Evolutionary conservation across 306 rosid genomes (phyloP).

Genomic region (Carpinus fangiana): DNA sequence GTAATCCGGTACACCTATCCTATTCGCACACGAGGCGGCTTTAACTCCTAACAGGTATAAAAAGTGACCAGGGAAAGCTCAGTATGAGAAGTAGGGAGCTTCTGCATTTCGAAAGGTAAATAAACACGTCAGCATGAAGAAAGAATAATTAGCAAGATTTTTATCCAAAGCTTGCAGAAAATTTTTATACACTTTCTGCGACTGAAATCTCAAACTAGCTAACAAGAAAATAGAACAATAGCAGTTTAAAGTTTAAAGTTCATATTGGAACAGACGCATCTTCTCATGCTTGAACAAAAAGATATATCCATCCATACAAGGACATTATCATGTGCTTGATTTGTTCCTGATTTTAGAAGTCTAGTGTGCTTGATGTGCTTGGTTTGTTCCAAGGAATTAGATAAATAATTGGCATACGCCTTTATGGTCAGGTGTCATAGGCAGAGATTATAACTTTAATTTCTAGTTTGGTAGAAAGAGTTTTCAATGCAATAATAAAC

Average conservation of each 20-base stretch:
- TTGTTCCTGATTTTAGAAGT: neutral
- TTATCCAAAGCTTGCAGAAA: conserved; percentile 4
- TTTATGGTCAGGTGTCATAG: conserved; percentile 1
- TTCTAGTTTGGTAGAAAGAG: neutral
- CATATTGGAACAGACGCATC: neutral
- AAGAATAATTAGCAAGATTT: conserved; percentile 16
- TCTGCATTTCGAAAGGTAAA: conserved; percentile 55
- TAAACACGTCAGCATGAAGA: conserved; percentile 22
- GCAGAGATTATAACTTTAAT: neutral
- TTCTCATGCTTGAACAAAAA: neutral
- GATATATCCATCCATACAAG: neutral
- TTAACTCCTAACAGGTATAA: too few relatives aligned
- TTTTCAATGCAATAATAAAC: neutral
- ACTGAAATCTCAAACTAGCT: neutral
- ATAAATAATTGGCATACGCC: neutral
- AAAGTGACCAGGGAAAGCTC: conserved; percentile 79
- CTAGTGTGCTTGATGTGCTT: neutral
- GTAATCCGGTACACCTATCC: too few relatives aligned
- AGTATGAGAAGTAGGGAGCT: conserved; percentile 49
- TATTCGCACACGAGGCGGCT: too few relatives aligned
- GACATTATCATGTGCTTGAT: neutral
- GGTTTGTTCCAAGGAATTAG: neutral
- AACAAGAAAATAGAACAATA: neutral
- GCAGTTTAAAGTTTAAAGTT: conserved; percentile 3
- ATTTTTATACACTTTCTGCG: neutral